Percentiles rank a stretch among this genome's conserved stretches.
Evolutionary conservation across 176 grass and related monocot genomes (phyloP).

Genomic region (Avena eriantha): DNA sequence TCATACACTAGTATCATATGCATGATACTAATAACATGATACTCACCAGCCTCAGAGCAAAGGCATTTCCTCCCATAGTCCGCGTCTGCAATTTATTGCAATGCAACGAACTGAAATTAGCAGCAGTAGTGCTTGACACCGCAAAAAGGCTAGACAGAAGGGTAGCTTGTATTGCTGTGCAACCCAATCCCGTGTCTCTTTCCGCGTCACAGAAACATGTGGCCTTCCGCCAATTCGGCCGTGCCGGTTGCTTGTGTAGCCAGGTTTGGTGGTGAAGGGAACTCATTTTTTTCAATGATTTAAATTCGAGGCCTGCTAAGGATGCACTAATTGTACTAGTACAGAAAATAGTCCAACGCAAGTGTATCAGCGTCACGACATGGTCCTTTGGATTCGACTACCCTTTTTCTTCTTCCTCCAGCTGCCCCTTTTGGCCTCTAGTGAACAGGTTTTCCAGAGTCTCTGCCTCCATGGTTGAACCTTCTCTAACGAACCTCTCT

Average conservation of each 20-base stretch:
- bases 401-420: constrained; percentile 36
- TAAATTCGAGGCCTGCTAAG: neutral
- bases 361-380: constrained; percentile 25
- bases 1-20: too few species aligned
- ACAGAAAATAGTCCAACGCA: neutral
- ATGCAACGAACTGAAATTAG: neutral
- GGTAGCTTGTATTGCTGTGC: constrained; percentile 26
- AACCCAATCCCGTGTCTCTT: constrained; percentile 39
- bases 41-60: too few species aligned
- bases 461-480: constrained; percentile 35
- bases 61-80: constrained; percentile 15
- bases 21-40: too few species aligned
- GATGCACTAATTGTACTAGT: neutral
- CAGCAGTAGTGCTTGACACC: too few species aligned
- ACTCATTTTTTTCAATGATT: too few species aligned
- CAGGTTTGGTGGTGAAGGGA: too few species aligned
- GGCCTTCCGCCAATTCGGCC: constrained; percentile 36
- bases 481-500: constrained; percentile 38
- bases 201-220: constrained; percentile 37
- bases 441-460: constrained; percentile 14
- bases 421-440: constrained; percentile 36
- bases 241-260: constrained; percentile 16
- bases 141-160: neutral
- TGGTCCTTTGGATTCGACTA: constrained; percentile 7
- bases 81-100: constrained; percentile 19